phyloP scores from a whole-genome alignment of 2,329 filamentous ascomycete species.

The Pestalotiopsis sp. region DNA sequence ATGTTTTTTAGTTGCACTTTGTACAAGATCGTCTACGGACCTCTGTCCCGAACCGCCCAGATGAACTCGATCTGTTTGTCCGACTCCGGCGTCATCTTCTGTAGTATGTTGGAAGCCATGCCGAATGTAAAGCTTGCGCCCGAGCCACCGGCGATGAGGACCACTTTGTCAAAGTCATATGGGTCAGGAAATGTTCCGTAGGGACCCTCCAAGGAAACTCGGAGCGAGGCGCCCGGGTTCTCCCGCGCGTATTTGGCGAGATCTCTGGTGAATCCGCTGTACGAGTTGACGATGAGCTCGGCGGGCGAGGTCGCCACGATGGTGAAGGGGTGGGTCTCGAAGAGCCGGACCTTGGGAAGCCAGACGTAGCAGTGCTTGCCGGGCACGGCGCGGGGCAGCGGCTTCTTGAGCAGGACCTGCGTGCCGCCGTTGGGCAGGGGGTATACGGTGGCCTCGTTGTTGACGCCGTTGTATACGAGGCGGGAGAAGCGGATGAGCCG shows the following conservation, averaged over 20 bases:
- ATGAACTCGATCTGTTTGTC: slow-evolving; percentile 48
- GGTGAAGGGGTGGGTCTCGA: slow-evolving; percentile 68
- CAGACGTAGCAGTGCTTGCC: slow-evolving; percentile 68
- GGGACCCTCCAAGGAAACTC: slow-evolving; percentile 59
- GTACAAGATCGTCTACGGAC: slow-evolving; percentile 32
- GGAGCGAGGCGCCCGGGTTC: slow-evolving; percentile 51
- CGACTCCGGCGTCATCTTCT: slow-evolving; percentile 40
- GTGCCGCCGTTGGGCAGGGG: slow-evolving; percentile 48
- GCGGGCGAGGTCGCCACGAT: slow-evolving; percentile 54
- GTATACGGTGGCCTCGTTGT: slow-evolving; percentile 43
- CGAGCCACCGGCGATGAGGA: slow-evolving; percentile 64
- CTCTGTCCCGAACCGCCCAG: slow-evolving; percentile 50
- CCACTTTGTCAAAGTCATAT: slow-evolving; percentile 53
- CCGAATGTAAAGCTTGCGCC: slow-evolving; percentile 63
- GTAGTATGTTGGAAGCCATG: slow-evolving; percentile 47
- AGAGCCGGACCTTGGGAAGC: slow-evolving; percentile 58
- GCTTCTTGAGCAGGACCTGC: slow-evolving; percentile 50
- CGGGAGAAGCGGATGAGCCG: slow-evolving; percentile 42
- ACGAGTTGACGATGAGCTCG: slow-evolving; percentile 61
- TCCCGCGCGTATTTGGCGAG: slow-evolving; percentile 54
- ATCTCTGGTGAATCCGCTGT: slow-evolving; percentile 61
- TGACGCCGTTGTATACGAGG: slow-evolving; percentile 38
- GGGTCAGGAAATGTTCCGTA: slow-evolving; percentile 60
- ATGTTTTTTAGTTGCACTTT: background rate
- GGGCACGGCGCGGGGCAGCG: slow-evolving; percentile 44